Base-by-base conservation (phyloP, 371 early-diverging fungal species). In the Rhizopus sp. region DNA sequence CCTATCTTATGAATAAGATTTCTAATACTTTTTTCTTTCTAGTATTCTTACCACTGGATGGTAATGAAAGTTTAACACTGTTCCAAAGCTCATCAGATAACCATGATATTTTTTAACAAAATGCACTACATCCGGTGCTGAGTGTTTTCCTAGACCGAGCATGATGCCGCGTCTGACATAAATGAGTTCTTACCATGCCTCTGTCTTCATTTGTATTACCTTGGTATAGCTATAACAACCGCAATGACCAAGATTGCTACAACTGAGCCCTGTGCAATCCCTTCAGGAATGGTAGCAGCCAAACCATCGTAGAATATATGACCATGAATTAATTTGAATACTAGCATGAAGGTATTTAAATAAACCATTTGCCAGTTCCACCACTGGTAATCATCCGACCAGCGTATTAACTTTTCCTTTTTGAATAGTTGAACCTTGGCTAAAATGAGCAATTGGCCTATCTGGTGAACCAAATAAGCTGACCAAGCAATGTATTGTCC, bases 291-390 rank as follows among this genome's bases (percentile, higher is more conserved):
- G 59, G 69, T 64, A 8, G 63, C 54, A 0, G 77, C 71, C 38
- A 77, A 47, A 4, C 77, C 77, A 59, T 77, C 72, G 32, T 77
- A 77, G 40, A 60, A 69, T 1, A 71, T 10, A 35, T 70, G 73
- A 0, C 69, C 60, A 42, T 73, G 77, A 5, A 71, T 37, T 17
- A 70, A 37, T 41, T 77, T 77, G 33, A 63, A 71, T 3, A 66
- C 17, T 8, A 64, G 40, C 77, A 77, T 77, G 13, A 55, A 50
- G 7, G 44, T 61, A 53, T 77, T 77, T 38, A 77, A 59, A 50
- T 64, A 66, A 1, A 77, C 53, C 77, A 77, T 73, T 50, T 63
- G 54, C 73, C 70, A 73, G 63, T 77, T 77, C 71, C 73, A 73
- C 69, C 69, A 68, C 55, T 57, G 66, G 41, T 67, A 69, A n/a